Conservation (phyloP, 371 early-diverging fungal genomes). For the Lichtheimia ornata region DNA sequence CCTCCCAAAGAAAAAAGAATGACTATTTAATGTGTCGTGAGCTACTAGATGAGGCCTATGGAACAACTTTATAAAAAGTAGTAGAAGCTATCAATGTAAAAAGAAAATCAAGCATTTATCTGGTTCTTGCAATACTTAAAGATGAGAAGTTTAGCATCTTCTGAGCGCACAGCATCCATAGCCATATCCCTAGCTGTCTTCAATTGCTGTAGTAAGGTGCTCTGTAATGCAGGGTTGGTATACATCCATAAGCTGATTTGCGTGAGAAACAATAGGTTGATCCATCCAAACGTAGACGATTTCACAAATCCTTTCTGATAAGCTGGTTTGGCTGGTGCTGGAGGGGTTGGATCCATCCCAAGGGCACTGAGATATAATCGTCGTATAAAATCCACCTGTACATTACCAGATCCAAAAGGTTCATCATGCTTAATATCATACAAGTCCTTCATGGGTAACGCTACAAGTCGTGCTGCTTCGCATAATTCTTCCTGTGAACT, state of each 20-base stretch:
- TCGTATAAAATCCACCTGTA: slow-evolving; percentile 23
- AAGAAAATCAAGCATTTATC: no score
- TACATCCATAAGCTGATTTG: slow-evolving; percentile 25
- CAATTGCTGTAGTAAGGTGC: slow-evolving; percentile 12
- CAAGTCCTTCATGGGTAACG: slow-evolving; percentile 13
- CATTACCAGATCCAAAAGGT: slow-evolving; percentile 5
- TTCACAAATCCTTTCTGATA: slow-evolving; percentile 5
- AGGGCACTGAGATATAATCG: slow-evolving; percentile 23
- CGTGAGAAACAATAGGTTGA: slow-evolving; percentile 33
- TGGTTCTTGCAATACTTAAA: slow-evolving; percentile 20
- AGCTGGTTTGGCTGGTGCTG: slow-evolving; percentile 8
- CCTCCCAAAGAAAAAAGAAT: no score
- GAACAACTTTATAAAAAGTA: no score
- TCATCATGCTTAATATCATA: slow-evolving; percentile 11
- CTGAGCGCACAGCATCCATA: slow-evolving; percentile 16
- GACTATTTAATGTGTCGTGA: no score
- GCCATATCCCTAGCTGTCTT: slow-evolving; percentile 14
- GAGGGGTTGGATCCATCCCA: slow-evolving; percentile 20
- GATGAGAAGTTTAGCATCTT: slow-evolving; percentile 23
- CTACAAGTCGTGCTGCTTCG: slow-evolving; percentile 16
- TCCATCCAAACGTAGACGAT: slow-evolving; percentile 30
- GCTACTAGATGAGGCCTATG: no score
- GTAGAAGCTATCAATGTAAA: no score
- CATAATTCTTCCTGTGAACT: slow-evolving; percentile 16
- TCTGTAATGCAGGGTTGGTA: slow-evolving; percentile 12